Base-by-base conservation (phyloP, 768 basidiomycete species). In the Crucibulum laeve region DNA sequence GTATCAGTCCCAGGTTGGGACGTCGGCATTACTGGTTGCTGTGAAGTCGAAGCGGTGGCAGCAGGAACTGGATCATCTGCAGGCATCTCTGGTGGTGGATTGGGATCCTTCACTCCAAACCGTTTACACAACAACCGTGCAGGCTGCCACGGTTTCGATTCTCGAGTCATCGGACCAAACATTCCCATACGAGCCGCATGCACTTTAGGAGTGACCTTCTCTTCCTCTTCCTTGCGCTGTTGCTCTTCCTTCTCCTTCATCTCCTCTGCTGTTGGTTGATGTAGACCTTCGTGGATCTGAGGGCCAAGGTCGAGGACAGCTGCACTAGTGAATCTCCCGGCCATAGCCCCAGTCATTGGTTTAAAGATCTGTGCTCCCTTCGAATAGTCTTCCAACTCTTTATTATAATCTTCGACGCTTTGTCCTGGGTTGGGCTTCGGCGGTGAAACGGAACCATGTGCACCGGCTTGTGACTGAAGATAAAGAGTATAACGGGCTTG, bases 281-380 rank as follows among this genome's bases (percentile, higher is more conserved):
- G 78, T 38, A 91, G 57, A 1, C 90, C 90, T 57, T 84, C 86
- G 23, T 78, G 55, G 10, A 79, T 59, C 43, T 77, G 73, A 4
- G 84, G 77, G 1, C 77, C 84, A 4, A 63, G 58, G 21, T 91
- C 89, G n/a, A 89, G 64, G 11, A 83, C 72, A 0, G 77, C 76
- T 0, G 90, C 89, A 44, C 80, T 86, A 4, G 87, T 91, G 62
- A 98, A 98, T n/a, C 95, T 77, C 17, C 82, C 86, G 0, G 92
- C 91, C 90, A 98, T 97, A 13, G 91, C 90, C 2, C 87, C 90
- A 0, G 82, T 79, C 51, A 94, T 80, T 0, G 96, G 96, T 54
- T 91, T 91, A 69, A 97, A 98, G 22, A 98, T 78, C 19, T 76
- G 65, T 0, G 95, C 95, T 0, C 91, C 76, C 58, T 92, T 90